Base-by-base conservation (phyloP, 225 moss, liverwort and hornwort species). In the Physcomitrium patens region DNA sequence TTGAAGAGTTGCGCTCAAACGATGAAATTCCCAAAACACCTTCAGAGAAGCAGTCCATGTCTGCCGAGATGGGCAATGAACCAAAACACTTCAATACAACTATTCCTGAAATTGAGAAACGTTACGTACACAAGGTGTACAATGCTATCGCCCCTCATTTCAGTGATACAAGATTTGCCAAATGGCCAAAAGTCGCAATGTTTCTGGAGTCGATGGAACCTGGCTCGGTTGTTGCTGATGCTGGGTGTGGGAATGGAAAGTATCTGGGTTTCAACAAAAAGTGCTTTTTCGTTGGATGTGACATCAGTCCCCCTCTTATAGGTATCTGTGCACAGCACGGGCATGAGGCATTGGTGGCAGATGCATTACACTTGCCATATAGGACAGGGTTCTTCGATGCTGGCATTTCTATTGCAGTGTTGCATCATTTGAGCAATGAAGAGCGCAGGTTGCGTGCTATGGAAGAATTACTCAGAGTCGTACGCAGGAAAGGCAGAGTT, bases 131-230 rank as follows among this genome's bases (percentile, higher is more conserved):
- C 81, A 88, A 92, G 78, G 95, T 99, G 22, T 99, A 99, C 69
- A 89, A 99, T 76, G 95, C 99, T 50, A 99, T 99, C 51, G 99
- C 99, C 69, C 93, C 93, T 19, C 95, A 99, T 84, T 99, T 99
- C 71, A 99, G 99, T 79, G 93, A 93, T 28, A 99, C 99, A 5
- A 87, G 99, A 60, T 99, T 93, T 79, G 95, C 99, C 6, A 99
- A 92, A 74, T 99, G 99, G 99, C 99, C 93, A 3, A 95, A 88
- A 78, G 99, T 99, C 68, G 93, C 93, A 17, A 58, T 74, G 23
- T 99, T 99, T 79, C 79, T 99, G 60, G 77, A 93, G 7, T 86
- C 93, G 10, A 77, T 95, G 48, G 73, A 86, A 50, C 85, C 91
- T 56, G 93, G 93, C 37, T 99, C 99, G 9, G 15, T 95, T 44